Evolutionary conservation across 805 yeast species (phyloP), one percentile per base, ranked within the genome.

Genomic region (Tetrapisispora taiwanensis): DNA sequence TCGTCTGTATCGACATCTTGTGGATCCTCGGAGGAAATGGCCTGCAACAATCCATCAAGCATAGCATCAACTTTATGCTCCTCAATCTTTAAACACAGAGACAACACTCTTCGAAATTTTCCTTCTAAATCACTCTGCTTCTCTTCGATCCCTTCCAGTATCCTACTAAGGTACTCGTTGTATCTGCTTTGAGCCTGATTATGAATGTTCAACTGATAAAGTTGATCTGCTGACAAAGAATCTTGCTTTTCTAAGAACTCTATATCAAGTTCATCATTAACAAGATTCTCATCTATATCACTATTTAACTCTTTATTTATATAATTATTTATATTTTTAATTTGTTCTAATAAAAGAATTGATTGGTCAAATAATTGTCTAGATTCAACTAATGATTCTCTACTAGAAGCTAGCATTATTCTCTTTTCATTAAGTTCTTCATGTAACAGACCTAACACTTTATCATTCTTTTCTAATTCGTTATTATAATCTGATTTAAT

Each of bases 31-130:
- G 90, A 83, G 50, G 89, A 95, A 6, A 90, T 96, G 17, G 96
- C 95, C 56, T 81, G 84, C 28, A 92, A 76, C 41, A 90, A 71
- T 4, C 90, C 95, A 51, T 85, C 92, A 41, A 90, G 71, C 53
- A 92, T 73, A 43, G 72, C 75, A 59, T 86, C 95, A 28, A 92
- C 94, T 49, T 79, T 81, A 43, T 74, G 76, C 43, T 83, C 84
- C 39, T 79, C 88, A 24, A 87, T 90, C 22, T 92, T 92, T 3
- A 95, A 84, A 68, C 97, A 89, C 42, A 87, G 70, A 24, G 95
- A 79, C 31, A 90, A 88, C 15, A 90, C 95, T 53, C 84, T 74
- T 54, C 92, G 80, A 67, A 88, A 92, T 62, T 90, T 90, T 24
- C 70, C 67, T 54, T 84, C 90, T 39, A 83, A 63, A 44, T 71